Evolutionary conservation across 2,329 filamentous ascomycete species (phyloP).

Genomic region (Clarireedia paspali): DNA sequence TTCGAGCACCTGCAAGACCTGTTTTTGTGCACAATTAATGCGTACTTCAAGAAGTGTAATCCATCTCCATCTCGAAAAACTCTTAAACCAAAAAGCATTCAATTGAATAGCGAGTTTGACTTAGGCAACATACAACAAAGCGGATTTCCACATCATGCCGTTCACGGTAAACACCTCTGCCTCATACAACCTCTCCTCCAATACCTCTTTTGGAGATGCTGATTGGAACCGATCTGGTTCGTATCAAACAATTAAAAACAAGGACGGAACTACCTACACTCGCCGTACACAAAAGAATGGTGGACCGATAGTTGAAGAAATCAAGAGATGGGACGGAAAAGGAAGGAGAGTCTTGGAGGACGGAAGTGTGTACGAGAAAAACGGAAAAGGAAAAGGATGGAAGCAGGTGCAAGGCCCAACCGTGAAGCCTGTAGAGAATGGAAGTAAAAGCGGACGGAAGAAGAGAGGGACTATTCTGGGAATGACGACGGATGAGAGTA

Average conservation of each 20-base stretch:
- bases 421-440: not conserved
- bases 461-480: constrained; percentile 7
- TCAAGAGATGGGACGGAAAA: constrained; percentile 6
- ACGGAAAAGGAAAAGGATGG: constrained; percentile 8
- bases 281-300: constrained; percentile 4
- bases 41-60: too few species aligned
- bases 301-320: constrained; percentile 6
- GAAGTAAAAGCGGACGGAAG: not conserved
- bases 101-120: not conserved
- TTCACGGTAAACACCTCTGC: constrained; percentile 6
- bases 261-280: constrained; percentile 5
- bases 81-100: not conserved
- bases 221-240: constrained; percentile 1
- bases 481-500: constrained; percentile 1
- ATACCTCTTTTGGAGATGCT: constrained; percentile 1
- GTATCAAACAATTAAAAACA: constrained; percentile 1
- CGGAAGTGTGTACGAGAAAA: constrained; percentile 8
- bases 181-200: constrained; percentile 1
- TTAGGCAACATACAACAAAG: not conserved
- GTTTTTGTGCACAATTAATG: not conserved
- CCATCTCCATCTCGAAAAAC: not conserved
- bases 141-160: not conserved
- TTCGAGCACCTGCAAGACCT: not conserved
- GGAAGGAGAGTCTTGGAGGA: constrained; percentile 4
- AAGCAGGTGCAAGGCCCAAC: constrained; percentile 1